These are phyloP conservation scores for Linnemannia exigua DNA, from an alignment of 192 early-diverging fungal genomes.

Conservation along the genomic window DNA sequence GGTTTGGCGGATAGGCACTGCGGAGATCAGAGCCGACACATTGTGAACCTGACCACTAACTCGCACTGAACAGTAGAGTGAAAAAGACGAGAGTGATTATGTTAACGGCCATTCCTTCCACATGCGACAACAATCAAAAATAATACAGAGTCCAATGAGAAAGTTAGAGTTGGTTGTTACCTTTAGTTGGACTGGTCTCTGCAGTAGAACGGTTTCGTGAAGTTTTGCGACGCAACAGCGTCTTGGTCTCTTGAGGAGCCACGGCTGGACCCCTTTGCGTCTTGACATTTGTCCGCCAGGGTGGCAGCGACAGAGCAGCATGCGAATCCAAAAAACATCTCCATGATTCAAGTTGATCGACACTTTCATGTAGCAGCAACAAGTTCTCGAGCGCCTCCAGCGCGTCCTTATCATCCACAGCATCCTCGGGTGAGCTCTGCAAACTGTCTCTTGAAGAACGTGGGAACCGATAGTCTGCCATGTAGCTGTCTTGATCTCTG, in stretches of 20 bases:
- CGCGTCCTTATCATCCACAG: background rate
- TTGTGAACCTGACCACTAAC: background rate
- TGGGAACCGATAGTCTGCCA: background rate
- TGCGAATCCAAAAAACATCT: background rate
- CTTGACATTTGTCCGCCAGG: background rate
- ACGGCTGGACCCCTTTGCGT: background rate
- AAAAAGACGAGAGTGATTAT: too few relatives aligned
- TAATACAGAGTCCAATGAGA: too few relatives aligned
- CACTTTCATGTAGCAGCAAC: background rate
- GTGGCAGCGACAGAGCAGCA: background rate
- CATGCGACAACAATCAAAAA: too few relatives aligned
- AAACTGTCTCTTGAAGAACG: background rate
- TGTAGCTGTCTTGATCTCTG: background rate
- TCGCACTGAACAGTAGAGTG: background rate
- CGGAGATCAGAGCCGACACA: background rate
- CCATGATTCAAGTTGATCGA: background rate
- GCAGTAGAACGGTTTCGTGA: background rate
- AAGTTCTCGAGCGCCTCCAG: background rate
- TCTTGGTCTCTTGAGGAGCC: background rate
- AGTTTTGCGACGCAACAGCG: background rate
- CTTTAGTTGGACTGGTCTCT: background rate
- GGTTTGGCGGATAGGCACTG: background rate
- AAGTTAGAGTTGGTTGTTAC: background rate
- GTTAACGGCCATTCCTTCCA: too few relatives aligned
- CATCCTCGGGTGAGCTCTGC: background rate